Base-by-base conservation (phyloP, 164 flowering plant genomes). In the Paratinospora sagittata region DNA sequence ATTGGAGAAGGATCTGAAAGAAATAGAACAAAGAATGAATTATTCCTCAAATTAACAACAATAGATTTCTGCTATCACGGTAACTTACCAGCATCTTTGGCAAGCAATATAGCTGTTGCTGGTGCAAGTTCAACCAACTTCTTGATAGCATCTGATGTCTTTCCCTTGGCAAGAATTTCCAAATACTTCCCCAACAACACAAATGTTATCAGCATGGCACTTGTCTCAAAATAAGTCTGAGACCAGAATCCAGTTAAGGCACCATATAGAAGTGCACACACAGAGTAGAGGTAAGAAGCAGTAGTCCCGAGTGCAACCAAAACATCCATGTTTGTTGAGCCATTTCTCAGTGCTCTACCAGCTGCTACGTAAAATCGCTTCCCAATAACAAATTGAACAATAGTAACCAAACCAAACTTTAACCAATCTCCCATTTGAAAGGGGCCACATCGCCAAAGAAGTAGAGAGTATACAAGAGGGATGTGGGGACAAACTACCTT, bases 241-340 rank as follows among this genome's bases (percentile, higher is more conserved):
- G 97, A 89, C 96, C 97, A 88, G 70, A 93, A 91, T 19, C 97
- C 99, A 77, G 99, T 89, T 9, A 85, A 45, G 5, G 98, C 98
- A 62, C 99, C 99, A 82, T 93, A 93, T 34, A 96, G 77, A 75
- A 96, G 90, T 37, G 98, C 98, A 78, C 83, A 76, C 33, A 91
- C 97, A 78, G 98, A 93, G 75, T 96, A 96, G 74, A 96, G 86
- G 75, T 96, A 96, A 69, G 97, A 83, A 62, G 99, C 97, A 71
- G 99, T 86, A 74, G 99, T 93, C 69, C 98, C 98, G 82, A 96
- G 76, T 45, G 97, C 98, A 76, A 96, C 94, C 82, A 96, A 82
- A 45, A 96, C 99, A 85, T 96, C 99, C 99, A 96, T 96, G 80
- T 96, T 96, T 30, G 98, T 88, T 19, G 98, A 86, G 65, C 97